Conservation (phyloP, 1,139 yeast genomes). For the Saccharomyces hybrid region DNA sequence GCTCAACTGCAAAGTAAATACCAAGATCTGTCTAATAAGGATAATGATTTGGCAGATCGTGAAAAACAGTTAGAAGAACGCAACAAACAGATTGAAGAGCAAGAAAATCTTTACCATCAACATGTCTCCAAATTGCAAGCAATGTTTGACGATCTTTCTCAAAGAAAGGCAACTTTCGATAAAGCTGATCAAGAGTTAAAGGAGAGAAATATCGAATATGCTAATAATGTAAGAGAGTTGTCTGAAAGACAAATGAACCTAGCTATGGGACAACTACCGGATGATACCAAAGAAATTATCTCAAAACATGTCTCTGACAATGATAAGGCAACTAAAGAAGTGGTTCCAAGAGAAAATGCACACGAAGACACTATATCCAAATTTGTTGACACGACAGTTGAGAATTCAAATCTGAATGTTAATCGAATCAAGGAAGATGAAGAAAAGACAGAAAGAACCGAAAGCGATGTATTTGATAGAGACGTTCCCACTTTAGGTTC, state of each 20-base stretch:
- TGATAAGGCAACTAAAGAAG: neutral
- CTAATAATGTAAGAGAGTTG: slow-evolving; percentile 34
- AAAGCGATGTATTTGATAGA: slow-evolving; percentile 29
- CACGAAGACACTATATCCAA: slow-evolving; percentile 20
- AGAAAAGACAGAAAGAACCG: slow-evolving; percentile 19
- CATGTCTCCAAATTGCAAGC: slow-evolving; percentile 33
- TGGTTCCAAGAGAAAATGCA: neutral
- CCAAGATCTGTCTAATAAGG: slow-evolving; percentile 22
- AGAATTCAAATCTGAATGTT: slow-evolving; percentile 15
- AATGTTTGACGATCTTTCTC: slow-evolving; percentile 31
- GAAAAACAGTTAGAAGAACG: slow-evolving; percentile 31
- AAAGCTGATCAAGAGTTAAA: slow-evolving; percentile 35
- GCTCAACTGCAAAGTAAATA: slow-evolving; percentile 35
- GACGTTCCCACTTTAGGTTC: slow-evolving; percentile 32
- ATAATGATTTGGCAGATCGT: slow-evolving; percentile 26
- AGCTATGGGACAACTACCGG: slow-evolving; percentile 29
- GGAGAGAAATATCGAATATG: slow-evolving; percentile 35
- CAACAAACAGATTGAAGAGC: slow-evolving; percentile 29
- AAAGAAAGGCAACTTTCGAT: slow-evolving; percentile 32
- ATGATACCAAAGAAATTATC: slow-evolving; percentile 32
- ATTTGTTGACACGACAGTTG: slow-evolving; percentile 22
- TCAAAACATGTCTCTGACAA: slow-evolving; percentile 15
- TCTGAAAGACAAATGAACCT: slow-evolving; percentile 33
- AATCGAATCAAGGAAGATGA: slow-evolving; percentile 19
- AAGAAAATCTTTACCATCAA: slow-evolving; percentile 33